Evolutionary conservation across 2,329 filamentous ascomycete species (phyloP), one percentile per base, ranked within the genome.

Genomic region (Keithomyces neogunnii): DNA sequence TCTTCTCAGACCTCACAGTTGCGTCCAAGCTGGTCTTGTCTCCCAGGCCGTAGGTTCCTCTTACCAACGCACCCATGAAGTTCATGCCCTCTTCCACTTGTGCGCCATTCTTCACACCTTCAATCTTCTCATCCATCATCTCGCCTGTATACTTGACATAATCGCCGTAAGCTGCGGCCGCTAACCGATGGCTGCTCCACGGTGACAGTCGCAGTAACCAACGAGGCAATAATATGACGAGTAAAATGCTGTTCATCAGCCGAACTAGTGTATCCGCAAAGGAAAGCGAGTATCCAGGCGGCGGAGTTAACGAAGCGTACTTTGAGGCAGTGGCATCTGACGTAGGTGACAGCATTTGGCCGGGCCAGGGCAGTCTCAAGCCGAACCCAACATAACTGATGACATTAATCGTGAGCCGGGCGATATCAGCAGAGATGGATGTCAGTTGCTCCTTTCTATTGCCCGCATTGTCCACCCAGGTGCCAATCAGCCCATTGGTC

Each of bases 381-480:
- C 85, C 86, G 62, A 91, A 91, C 0, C 87, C 88, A 50, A 88
- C 85, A 54, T 81, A 81, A 55, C 82, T 69, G 50, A 81, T 80
- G 54, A 81, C 77, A 59, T 80, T 76, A 49, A 81, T 69, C 19
- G 75, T 73, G 53, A 79, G 68, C 19, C 70, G 70, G 82, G 88
- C 89, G 1, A 84, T 82, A 57, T 89, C 85, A 29, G 73, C 69
- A 40, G 84, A 80, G 13, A 77, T 69, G 5, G 81, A 76, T 38
- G 68, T 66, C 29, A 89, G 72, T 0, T 80, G 80, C 45, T 58
- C 61, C 29, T 53, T 58, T 26, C 56, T 50, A 19, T 54, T 48
- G 2, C 51, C 59, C 1, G 39, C 52, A 38, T 53, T 50, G 61
- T 69, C 72, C 4, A 77, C 67, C 82, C 84, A 88, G 46, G 74